Evolutionary conservation across 108 stramenopile genomes (phyloP).

Genomic region (Mediolabrus comicus): DNA sequence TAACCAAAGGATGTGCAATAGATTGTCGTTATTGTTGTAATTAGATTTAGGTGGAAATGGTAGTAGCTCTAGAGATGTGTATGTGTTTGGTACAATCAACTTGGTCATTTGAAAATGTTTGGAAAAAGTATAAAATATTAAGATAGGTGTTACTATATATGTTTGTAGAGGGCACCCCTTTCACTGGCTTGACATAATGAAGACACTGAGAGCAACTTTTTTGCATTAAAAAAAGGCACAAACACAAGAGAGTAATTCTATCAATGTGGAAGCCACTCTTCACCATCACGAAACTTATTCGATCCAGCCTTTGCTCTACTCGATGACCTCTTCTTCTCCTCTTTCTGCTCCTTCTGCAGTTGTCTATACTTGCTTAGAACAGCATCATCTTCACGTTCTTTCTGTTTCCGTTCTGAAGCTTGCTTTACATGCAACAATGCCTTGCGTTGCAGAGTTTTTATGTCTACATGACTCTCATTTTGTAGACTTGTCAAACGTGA

Average conservation of each 20-base stretch:
- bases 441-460: slow-evolving; percentile 3
- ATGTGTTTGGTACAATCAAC: neutral
- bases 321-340: slow-evolving; percentile 9
- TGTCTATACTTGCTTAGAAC: slow-evolving; percentile 9
- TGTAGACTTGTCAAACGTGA: slow-evolving; percentile 7
- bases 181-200: too few relatives aligned
- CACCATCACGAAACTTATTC: neutral
- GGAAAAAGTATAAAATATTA: too few relatives aligned
- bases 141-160: too few relatives aligned
- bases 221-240: too few relatives aligned
- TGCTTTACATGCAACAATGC: slow-evolving; percentile 2
- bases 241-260: too few relatives aligned
- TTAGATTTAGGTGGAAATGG: too few relatives aligned
- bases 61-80: neutral
- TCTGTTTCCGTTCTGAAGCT: neutral
- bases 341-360: slow-evolving; percentile 5
- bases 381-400: slow-evolving; percentile 5
- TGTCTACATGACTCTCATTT: neutral
- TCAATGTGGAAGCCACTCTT: too few relatives aligned
- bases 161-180: too few relatives aligned
- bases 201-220: too few relatives aligned
- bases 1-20: neutral
- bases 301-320: neutral
- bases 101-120: neutral
- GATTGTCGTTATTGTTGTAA: neutral